A percentile compares a stretch with the other conserved stretches of the same genome.
These are phyloP conservation scores for Ilex asprella DNA, from an alignment of 257 asterid species.

Conservation along the genomic window DNA sequence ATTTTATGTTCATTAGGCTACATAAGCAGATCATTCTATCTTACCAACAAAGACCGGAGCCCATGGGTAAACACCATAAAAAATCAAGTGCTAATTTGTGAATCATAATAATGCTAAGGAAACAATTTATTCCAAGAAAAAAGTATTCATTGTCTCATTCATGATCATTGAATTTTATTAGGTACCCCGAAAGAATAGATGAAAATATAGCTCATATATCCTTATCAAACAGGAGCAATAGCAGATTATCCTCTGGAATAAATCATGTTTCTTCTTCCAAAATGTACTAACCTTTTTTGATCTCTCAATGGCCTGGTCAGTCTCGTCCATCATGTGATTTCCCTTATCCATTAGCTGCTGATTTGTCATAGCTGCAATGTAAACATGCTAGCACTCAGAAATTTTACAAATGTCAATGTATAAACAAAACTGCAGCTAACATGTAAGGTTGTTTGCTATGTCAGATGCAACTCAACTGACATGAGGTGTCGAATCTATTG, in stretches of 20 bases:
- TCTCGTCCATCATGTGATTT: constrained; percentile 85
- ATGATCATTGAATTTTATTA: too few relatives aligned
- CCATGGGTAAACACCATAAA: not conserved
- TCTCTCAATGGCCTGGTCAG: constrained; percentile 87
- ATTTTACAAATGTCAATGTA: not conserved
- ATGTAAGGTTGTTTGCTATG: too few relatives aligned
- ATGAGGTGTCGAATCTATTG: too few relatives aligned
- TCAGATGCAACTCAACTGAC: too few relatives aligned
- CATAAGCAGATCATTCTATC: too few relatives aligned
- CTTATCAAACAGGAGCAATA: not conserved
- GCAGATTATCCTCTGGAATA: not conserved
- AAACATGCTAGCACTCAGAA: constrained; percentile 11
- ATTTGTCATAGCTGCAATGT: constrained; percentile 78
- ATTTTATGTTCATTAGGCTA: too few relatives aligned
- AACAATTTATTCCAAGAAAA: not conserved
- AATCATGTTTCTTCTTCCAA: not conserved
- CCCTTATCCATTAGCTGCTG: constrained; percentile 90
- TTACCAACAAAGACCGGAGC: too few relatives aligned
- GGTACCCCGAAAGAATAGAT: not conserved
- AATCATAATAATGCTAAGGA: not conserved
- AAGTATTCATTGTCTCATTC: too few relatives aligned
- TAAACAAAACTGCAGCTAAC: not conserved
- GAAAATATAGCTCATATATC: not conserved
- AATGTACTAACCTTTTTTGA: constrained; percentile 60
- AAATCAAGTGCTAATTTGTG: not conserved